Evolutionary conservation across 352 stramenopile species (phyloP).

Genomic region (Pythium plurisporium): DNA sequence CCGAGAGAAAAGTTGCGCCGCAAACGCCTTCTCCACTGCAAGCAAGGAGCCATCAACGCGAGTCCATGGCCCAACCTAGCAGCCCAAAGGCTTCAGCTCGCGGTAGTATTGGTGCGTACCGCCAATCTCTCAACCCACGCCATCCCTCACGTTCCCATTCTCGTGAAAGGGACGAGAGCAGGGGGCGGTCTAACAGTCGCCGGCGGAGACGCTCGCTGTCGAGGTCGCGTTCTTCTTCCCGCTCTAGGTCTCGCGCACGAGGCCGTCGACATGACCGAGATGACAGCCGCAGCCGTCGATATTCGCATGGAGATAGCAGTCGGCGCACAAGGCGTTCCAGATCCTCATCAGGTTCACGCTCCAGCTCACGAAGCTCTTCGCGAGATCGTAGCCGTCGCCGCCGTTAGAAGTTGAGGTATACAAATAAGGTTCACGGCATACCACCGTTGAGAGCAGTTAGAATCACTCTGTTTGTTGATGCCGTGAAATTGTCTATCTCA

Average conservation of each 20-base stretch:
- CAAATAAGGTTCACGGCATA: too few species aligned
- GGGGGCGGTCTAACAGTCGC: background rate
- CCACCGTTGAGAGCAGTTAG: too few species aligned
- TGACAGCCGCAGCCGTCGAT: slow-evolving; percentile 4
- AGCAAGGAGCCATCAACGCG: too few species aligned
- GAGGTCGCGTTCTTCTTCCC: slow-evolving; percentile 28
- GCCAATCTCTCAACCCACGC: too few species aligned
- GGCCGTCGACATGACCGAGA: slow-evolving; percentile 18
- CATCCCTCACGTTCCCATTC: background rate
- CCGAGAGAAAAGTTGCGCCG: background rate
- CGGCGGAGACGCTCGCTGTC: slow-evolving; percentile 8
- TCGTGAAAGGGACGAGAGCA: too few species aligned
- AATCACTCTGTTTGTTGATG: too few species aligned
- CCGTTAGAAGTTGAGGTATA: too few species aligned
- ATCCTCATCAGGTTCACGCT: slow-evolving; percentile 23
- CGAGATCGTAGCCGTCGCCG: background rate
- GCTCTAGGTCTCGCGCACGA: slow-evolving; percentile 36
- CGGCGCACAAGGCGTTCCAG: slow-evolving; percentile 31
- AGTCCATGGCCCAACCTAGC: too few species aligned
- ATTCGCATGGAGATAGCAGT: background rate
- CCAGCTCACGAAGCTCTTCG: slow-evolving; percentile 21
- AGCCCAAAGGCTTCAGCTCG: too few species aligned
- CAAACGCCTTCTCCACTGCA: too few species aligned
- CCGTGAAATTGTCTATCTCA: slow-evolving; percentile 9
- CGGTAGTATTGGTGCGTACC: too few species aligned